Conservation (phyloP, 2,329 filamentous ascomycete species). For the Amesomyces nigricolor region DNA sequence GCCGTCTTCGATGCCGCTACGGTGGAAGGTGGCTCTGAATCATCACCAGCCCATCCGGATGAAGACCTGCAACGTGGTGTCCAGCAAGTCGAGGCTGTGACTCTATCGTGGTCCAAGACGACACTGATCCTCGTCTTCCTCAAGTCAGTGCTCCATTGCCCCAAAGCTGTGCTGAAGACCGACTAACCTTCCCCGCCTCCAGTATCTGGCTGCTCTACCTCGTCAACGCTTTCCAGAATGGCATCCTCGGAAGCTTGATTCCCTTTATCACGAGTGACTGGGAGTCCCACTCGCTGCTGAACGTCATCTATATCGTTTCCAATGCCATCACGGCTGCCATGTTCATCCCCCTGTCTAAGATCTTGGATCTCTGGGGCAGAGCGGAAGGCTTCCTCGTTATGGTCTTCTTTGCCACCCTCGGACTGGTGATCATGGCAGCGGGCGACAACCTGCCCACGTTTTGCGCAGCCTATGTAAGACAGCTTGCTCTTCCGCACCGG, state of each 20-base stretch:
- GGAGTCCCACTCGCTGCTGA: conserved; percentile 47
- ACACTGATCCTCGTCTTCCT: conserved; percentile 28
- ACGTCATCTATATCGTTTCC: conserved; percentile 49
- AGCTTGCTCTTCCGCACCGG: too few relatives aligned
- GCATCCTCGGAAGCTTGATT: conserved; percentile 37
- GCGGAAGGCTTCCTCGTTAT: conserved; percentile 40
- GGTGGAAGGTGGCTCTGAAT: background rate
- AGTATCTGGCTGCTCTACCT: conserved; percentile 48
- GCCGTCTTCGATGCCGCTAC: conserved; percentile 20
- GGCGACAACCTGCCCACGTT: conserved; percentile 49
- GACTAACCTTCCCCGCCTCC: background rate
- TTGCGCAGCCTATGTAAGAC: conserved; percentile 30
- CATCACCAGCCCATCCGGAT: conserved; percentile 1
- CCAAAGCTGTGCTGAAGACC: background rate
- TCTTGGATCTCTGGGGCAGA: conserved; percentile 45
- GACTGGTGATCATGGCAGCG: conserved; percentile 55
- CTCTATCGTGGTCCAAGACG: conserved; percentile 37
- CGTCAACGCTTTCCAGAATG: conserved; percentile 43
- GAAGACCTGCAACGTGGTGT: conserved; percentile 34
- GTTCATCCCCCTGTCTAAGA: conserved; percentile 46
- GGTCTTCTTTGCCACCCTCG: conserved; percentile 40
- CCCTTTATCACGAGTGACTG: conserved; percentile 48
- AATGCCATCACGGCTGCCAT: conserved; percentile 51
- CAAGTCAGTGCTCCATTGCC: conserved; percentile 4
- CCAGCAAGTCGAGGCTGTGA: conserved; percentile 38